phyloP scores from a whole-genome alignment of 148 eudicot genomes.

The Rhododendron henanense region DNA sequence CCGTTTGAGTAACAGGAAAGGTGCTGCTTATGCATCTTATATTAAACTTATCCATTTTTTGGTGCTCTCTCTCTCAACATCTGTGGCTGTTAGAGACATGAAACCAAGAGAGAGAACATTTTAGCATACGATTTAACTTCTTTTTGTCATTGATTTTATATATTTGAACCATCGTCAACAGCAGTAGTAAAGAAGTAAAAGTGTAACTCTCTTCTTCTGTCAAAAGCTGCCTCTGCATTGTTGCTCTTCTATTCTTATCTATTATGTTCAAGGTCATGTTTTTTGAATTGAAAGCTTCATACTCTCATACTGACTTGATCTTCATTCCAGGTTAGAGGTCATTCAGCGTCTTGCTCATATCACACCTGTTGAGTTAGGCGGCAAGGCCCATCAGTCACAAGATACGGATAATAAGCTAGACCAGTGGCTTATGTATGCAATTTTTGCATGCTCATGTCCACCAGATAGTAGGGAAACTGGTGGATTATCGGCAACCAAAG shows the following conservation, averaged over 20 bases:
- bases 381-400: constrained; percentile 84
- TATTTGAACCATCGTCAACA: background rate
- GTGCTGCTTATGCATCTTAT: background rate
- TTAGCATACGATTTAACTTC: background rate
- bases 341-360: constrained; percentile 90
- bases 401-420: constrained; percentile 91
- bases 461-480: constrained; percentile 74
- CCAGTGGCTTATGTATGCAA: constrained; percentile 99
- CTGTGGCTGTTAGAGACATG: background rate
- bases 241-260: background rate
- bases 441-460: constrained; percentile 98
- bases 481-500: constrained; percentile 67
- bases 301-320: background rate
- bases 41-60: background rate
- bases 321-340: constrained; percentile 66
- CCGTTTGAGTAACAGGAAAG: background rate
- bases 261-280: background rate
- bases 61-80: background rate
- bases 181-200: background rate
- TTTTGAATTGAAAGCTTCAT: background rate
- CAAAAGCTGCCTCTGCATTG: background rate
- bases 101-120: background rate
- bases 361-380: constrained; percentile 91
- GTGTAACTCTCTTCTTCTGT: no score
- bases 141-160: background rate